Evolutionary conservation across 495 filamentous ascomycete species (phyloP).

Genomic region (Talaromyces trachyspermus): DNA sequence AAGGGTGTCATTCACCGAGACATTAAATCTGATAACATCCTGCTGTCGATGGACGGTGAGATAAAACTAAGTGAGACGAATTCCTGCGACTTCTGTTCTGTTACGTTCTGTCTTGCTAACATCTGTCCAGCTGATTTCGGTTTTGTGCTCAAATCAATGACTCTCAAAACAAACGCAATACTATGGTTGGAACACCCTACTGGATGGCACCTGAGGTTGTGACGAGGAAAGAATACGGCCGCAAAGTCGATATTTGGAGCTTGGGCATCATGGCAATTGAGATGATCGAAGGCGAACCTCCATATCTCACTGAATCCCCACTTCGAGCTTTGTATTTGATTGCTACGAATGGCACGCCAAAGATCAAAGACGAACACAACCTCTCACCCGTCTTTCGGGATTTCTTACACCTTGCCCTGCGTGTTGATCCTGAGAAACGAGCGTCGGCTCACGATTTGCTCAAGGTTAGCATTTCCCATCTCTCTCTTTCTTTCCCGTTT

Average conservation of each 20-base stretch:
- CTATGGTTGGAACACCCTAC: conserved; percentile 98
- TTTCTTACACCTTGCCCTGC: conserved; percentile 83
- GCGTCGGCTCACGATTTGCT: conserved; percentile 89
- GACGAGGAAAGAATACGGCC: conserved; percentile 93
- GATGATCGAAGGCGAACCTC: conserved; percentile 98
- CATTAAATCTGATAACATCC: conserved; percentile 97
- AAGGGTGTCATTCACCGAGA: conserved; percentile 97
- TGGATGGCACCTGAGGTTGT: conserved; percentile 99
- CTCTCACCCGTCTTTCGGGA: conserved; percentile 76
- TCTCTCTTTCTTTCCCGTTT: not conserved
- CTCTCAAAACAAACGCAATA: conserved; percentile 91
- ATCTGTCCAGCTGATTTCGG: conserved; percentile 77
- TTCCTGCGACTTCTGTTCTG: too few species aligned
- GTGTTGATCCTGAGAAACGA: conserved; percentile 94
- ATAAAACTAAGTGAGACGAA: conserved; percentile 99
- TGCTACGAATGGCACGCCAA: conserved; percentile 91
- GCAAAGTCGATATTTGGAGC: conserved; percentile 98
- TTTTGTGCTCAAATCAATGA: conserved; percentile 98
- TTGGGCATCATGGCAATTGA: conserved; percentile 99
- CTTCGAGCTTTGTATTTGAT: conserved; percentile 91
- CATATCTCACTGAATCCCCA: conserved; percentile 92
- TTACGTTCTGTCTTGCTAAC: too few species aligned
- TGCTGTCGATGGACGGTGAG: conserved; percentile 89
- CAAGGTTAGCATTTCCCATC: conserved; percentile 50
- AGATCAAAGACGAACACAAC: conserved; percentile 86